Conservation (phyloP, 1,284 basidiomycete species). For the Ustilago lituana region DNA sequence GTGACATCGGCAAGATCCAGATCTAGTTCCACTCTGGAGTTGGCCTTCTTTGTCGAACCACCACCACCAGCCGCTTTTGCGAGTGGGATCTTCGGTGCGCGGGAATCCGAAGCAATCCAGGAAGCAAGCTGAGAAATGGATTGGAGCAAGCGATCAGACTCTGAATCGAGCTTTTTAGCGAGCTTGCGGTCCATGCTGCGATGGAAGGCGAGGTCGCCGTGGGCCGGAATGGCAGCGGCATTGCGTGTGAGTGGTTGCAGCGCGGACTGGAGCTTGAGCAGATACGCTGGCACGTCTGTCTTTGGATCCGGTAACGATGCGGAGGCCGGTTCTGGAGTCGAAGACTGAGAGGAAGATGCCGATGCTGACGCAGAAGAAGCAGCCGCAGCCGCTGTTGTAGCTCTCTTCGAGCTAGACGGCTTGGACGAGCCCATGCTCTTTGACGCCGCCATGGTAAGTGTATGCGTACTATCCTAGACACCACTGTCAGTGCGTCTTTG, state of each 20-base stretch:
- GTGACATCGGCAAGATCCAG: conserved; percentile 47
- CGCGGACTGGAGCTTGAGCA: conserved; percentile 47
- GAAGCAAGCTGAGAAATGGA: conserved; percentile 40
- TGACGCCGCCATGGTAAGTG: not conserved
- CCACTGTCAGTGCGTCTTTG: too few relatives aligned
- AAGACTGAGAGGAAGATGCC: conserved; percentile 11
- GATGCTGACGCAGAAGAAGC: conserved; percentile 10
- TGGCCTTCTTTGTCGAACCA: conserved; percentile 7
- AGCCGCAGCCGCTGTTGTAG: not conserved
- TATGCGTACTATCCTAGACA: too few relatives aligned
- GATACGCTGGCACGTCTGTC: conserved; percentile 32
- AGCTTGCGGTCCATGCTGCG: conserved; percentile 80
- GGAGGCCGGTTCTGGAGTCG: conserved; percentile 13
- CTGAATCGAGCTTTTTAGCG: conserved; percentile 75
- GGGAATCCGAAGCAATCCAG: conserved; percentile 44
- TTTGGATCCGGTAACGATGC: conserved; percentile 29
- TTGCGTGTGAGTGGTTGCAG: conserved; percentile 55
- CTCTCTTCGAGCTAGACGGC: conserved; percentile 9
- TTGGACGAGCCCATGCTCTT: conserved; percentile 11
- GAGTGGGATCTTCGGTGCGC: conserved; percentile 34
- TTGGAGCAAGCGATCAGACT: conserved; percentile 72
- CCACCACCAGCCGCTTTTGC: conserved; percentile 2
- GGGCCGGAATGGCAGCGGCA: conserved; percentile 66
- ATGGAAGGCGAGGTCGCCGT: conserved; percentile 80
- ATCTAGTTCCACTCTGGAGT: conserved; percentile 14